Evolutionary conservation across 345 rosid species (phyloP), one percentile per base, ranked within the genome.

Genomic region (Eucalyptus sideroxylon): DNA sequence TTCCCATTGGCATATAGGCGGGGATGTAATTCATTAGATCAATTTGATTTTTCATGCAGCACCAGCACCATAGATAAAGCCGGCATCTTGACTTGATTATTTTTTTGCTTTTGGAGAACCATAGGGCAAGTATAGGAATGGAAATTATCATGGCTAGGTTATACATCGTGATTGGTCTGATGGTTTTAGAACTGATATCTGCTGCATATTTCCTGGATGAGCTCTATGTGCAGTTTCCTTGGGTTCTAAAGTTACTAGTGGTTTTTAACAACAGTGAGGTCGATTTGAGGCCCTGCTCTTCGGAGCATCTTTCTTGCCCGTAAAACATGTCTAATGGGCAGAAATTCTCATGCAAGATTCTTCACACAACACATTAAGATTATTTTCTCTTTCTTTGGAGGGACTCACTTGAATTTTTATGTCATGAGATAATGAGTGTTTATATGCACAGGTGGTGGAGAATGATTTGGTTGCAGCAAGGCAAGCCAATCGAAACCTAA

Each of bases 381-480:
- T 17, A 27, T 44, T 83, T 47, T 24, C n/a, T 47, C 50, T 82
- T 40, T 42, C 86, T 40, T 82, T 4, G 19, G 31, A 45, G 86
- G 49, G 51, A 49, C 10, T 49, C 86, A 12, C 37, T 85, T 2
- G 24, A 45, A 21, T 49, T 50, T 86, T 49, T 27, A 27, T 10
- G 45, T 88, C 89, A 7, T 49, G 55, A 67, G 51, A 45, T 17
- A 45, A 69, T 16, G 60, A 26, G 83, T n/a, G 49, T 40, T 51
- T 47, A 82, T 72, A 34, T 15, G 89, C 93, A 77, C 30, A 96
- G 99, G 95, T 93, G 40, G 94, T 96, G 86, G 98, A 98, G 91
- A 93, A 92, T 92, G 99, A 97, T 90, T 88, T 98, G 93, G 99
- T 96, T 89, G 93, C 94, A 26, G 97, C 96, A 50, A 97, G 98